Percentiles rank a stretch among this genome's conserved stretches.
phyloP scores from a whole-genome alignment of 23 red algal genomes.

The Chondrus crispus region DNA sequence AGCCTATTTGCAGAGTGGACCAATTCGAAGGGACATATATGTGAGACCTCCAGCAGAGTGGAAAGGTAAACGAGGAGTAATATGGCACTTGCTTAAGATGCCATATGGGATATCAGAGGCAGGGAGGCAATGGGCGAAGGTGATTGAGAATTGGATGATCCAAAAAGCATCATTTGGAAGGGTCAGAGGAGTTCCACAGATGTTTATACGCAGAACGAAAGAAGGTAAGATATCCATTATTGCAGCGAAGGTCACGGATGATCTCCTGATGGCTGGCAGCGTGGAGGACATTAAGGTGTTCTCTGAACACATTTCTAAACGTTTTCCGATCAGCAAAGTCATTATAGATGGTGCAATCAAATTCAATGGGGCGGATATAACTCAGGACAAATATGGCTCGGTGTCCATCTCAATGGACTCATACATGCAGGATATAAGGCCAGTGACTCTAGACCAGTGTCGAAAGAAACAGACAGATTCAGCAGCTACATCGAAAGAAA shows the following conservation, averaged over 20 bases:
- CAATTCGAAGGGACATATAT: background rate
- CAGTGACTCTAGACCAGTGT: background rate
- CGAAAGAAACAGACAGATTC: background rate
- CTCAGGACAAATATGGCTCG: background rate
- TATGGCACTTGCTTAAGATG: conserved; percentile 39
- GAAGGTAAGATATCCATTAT: conserved; percentile 12
- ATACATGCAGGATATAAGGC: background rate
- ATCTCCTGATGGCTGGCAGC: conserved; percentile 22
- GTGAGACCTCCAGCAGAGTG: background rate
- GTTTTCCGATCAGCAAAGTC: conserved; percentile 27
- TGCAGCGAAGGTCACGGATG: conserved; percentile 29
- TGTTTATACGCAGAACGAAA: background rate
- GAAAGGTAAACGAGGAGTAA: conserved; percentile 17
- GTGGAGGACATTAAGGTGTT: conserved; percentile 1
- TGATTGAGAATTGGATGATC: conserved; percentile 36
- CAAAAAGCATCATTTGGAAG: conserved; percentile 13
- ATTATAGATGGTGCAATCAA: conserved; percentile 33
- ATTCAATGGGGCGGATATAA: conserved; percentile 30
- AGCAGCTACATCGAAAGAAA: background rate
- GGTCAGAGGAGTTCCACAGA: conserved; percentile 11
- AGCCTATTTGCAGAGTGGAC: background rate
- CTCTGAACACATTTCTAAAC: background rate
- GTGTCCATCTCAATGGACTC: background rate
- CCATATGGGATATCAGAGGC: conserved; percentile 38
- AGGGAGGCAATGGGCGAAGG: conserved; percentile 34